Base-by-base conservation (phyloP, 2,329 filamentous ascomycete genomes). In the Talaromyces sp. region DNA sequence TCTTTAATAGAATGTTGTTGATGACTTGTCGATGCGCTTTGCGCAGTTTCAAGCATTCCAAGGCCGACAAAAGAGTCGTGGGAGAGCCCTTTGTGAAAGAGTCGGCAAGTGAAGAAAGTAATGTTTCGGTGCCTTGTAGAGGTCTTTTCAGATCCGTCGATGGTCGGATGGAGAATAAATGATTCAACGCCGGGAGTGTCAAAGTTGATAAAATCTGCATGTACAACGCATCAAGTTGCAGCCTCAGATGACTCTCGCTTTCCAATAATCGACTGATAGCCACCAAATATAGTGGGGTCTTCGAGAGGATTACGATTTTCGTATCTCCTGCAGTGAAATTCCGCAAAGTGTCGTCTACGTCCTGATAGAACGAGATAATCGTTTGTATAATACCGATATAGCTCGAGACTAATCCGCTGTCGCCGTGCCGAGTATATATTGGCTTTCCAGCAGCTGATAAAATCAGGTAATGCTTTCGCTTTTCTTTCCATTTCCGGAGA, bases 161-260 rank as follows among this genome's bases (percentile, higher is more conserved):
- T 7, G 95, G 94, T 15, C 95, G 88, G 69, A 93, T 88, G 13
- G 88, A 90, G 74, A 99, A 99, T 67, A 98, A 91, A 71, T 90
- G 91, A 59, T 89, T 91, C 69, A 99, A 85, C 15, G 88, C 91
- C 0, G 95, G 94, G 8, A 99, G 84, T 0, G 95, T 99, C 67
- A 99, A 81, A 0, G 96, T 99, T 1, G 95, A 98, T 29, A 99
- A 79, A 61, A 99, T 97, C 77, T 99, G 95, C 91, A 97, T 98
- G 77, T 99, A 99, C 43, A 99, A 81, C 13, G 94, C 93, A 69
- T 97, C 93, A 2, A 99, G 86, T 76, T 99, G 95, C 22, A 88
- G 86, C 63, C 91, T 88, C 22, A 99, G 85, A 76, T 99, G 94
- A 4, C 87, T 82, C 74, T 98, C 94, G 75, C 92, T 97, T 77